Evolutionary conservation across 179 eudicot species (phyloP).

Genomic region (Beta macrorhiza): DNA sequence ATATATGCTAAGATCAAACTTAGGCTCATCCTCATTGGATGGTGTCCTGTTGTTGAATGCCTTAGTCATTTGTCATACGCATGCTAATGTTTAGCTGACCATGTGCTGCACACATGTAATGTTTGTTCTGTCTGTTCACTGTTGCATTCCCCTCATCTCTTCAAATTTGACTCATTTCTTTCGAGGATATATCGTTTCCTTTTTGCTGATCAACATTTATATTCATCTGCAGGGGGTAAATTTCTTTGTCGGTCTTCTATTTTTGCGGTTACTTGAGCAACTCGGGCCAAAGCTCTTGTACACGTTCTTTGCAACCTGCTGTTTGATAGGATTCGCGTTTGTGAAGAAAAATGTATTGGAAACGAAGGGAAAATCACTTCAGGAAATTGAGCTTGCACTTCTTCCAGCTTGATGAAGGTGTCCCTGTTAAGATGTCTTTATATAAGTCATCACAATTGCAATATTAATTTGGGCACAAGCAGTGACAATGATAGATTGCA

Average conservation of each 20-base stretch:
- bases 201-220: conserved; percentile 18
- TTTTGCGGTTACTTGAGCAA: conserved; percentile 75
- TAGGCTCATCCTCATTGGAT: not conserved
- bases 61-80: not conserved
- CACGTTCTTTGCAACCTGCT: conserved; percentile 62
- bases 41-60: not conserved
- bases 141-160: not conserved
- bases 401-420: conserved; percentile 56
- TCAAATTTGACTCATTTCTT: not conserved
- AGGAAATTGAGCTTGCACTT: conserved; percentile 91
- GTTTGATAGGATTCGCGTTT: conserved; percentile 60
- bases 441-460: not conserved
- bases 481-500: not conserved
- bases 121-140: not conserved
- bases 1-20: conserved; percentile 1
- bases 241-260: conserved; percentile 78
- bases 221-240: conserved; percentile 60
- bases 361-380: conserved; percentile 89
- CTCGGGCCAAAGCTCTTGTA: conserved; percentile 74
- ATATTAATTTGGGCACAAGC: too few relatives aligned
- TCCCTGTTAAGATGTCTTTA: not conserved
- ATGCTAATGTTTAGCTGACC: not conserved
- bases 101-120: not conserved
- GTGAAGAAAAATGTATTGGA: conserved; percentile 81
- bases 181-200: not conserved